A percentile compares a stretch with the other conserved stretches of the same genome.
These are phyloP conservation scores for Trichopus zeylanicus DNA, from an alignment of 116 monocot genomes.

Conservation along the genomic window DNA sequence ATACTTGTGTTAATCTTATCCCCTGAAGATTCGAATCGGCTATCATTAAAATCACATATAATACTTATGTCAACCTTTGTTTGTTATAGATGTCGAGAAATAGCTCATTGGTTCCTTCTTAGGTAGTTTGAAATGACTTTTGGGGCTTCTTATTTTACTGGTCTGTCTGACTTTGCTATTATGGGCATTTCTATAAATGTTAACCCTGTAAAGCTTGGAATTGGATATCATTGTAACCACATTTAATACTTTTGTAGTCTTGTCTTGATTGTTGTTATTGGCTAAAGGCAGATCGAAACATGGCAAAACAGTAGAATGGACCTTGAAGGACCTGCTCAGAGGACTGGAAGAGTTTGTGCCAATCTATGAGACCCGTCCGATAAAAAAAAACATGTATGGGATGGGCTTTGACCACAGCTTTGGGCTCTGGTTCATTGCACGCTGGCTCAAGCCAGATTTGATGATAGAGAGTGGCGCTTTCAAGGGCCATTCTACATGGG, in stretches of 20 bases:
- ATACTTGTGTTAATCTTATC: too few species aligned
- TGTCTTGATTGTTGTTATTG: slow-evolving; percentile 23
- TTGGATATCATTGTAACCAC: neutral
- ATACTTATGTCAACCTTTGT: too few species aligned
- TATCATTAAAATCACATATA: too few species aligned
- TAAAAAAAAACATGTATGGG: slow-evolving; percentile 95
- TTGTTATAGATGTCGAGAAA: too few species aligned
- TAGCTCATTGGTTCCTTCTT: too few species aligned
- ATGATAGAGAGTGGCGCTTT: slow-evolving; percentile 99
- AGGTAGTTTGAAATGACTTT: too few species aligned
- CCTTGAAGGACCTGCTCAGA: slow-evolving; percentile 70
- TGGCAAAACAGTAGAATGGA: slow-evolving; percentile 81
- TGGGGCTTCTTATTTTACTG: too few species aligned
- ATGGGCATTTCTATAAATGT: neutral
- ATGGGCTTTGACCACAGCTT: slow-evolving; percentile 99
- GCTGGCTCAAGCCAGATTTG: slow-evolving; percentile 84
- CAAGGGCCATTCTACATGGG: slow-evolving; percentile 99
- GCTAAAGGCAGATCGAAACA: slow-evolving; percentile 98
- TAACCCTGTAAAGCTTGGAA: neutral
- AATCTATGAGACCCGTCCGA: slow-evolving; percentile 84
- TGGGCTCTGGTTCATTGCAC: slow-evolving; percentile 90
- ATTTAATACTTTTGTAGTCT: too few species aligned
- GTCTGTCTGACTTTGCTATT: too few species aligned
- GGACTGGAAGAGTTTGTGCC: slow-evolving; percentile 93
- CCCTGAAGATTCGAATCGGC: too few species aligned